A percentile compares a stretch with the other conserved stretches of the same genome.
Conservation (phyloP, 768 basidiomycete genomes). For the Termitomyces sp. region DNA sequence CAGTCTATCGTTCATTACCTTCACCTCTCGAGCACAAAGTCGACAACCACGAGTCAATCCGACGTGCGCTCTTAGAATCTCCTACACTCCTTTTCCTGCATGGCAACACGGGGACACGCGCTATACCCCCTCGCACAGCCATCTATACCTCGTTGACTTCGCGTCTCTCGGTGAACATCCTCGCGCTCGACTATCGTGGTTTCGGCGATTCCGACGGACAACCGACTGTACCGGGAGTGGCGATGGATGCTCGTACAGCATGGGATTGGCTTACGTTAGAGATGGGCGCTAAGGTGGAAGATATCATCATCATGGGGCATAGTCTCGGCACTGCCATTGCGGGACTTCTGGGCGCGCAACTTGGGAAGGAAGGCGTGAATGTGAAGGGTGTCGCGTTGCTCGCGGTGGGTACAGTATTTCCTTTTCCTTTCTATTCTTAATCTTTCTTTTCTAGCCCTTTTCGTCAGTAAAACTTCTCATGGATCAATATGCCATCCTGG, state of each 20-base stretch:
- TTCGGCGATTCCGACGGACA: conserved; percentile 68
- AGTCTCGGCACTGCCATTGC: conserved; percentile 76
- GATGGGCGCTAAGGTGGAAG: conserved; percentile 42
- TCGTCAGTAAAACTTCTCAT: conserved; percentile 56
- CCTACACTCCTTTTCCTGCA: conserved; percentile 73
- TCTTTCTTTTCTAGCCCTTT: conserved; percentile 35
- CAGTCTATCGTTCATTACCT: conserved; percentile 37
- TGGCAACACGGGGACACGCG: conserved; percentile 69
- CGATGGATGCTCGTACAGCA: conserved; percentile 53
- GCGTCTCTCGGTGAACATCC: conserved; percentile 52
- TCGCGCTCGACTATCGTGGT: conserved; percentile 73
- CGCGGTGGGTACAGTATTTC: conserved; percentile 23
- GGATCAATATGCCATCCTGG: conserved; percentile 63
- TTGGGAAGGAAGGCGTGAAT: conserved; percentile 39
- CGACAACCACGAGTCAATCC: conserved; percentile 20
- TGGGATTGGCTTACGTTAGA: conserved; percentile 57
- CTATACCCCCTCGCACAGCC: conserved; percentile 45
- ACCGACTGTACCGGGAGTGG: conserved; percentile 59
- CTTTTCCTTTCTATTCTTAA: neutral
- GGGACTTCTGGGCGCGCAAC: conserved; percentile 38
- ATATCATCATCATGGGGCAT: conserved; percentile 67
- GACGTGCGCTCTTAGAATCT: conserved; percentile 23
- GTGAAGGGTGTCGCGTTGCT: conserved; percentile 49
- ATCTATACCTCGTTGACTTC: conserved; percentile 49
- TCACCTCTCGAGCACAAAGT: conserved; percentile 26